Conservation (phyloP, 106 monocot genomes). For the Alisma plantagoaquatica region DNA sequence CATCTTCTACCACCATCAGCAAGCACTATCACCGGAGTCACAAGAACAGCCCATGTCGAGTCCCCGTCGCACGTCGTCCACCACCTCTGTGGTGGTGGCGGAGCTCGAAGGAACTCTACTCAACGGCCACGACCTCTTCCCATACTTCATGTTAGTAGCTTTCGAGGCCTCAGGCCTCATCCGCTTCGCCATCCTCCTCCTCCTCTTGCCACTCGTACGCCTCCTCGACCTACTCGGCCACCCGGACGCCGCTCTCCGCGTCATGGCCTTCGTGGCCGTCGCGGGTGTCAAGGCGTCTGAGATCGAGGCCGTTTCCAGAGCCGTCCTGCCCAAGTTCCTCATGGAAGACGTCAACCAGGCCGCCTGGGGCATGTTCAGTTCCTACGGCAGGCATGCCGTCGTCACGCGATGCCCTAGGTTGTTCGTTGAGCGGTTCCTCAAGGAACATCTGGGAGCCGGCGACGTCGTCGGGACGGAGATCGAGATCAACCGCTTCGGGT, state of each 20-base stretch:
- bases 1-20: no score
- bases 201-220: slow-evolving; percentile 38
- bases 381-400: slow-evolving; percentile 23
- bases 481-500: slow-evolving; percentile 29
- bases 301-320: slow-evolving; percentile 56
- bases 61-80: no score
- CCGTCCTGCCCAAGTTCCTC: slow-evolving; percentile 78
- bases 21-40: no score
- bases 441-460: slow-evolving; percentile 51
- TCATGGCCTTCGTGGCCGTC: slow-evolving; percentile 40
- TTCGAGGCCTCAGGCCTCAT: slow-evolving; percentile 65
- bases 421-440: slow-evolving; percentile 58
- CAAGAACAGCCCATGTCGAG: no score
- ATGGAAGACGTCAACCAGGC: slow-evolving; percentile 48
- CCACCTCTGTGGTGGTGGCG: no score
- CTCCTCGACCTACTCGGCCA: slow-evolving; percentile 5
- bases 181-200: slow-evolving; percentile 38
- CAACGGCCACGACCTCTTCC: slow-evolving; percentile 44
- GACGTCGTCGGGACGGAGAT: slow-evolving; percentile 58
- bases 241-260: slow-evolving; percentile 15
- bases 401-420: slow-evolving; percentile 44
- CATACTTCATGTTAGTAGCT: slow-evolving; percentile 84
- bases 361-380: slow-evolving; percentile 40
- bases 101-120: slow-evolving; percentile 66
- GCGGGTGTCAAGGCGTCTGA: slow-evolving; percentile 41